Percentiles rank a stretch among this genome's conserved stretches.
Conservation (phyloP, 2,329 filamentous ascomycete species). For the Penicillium concentricum region DNA sequence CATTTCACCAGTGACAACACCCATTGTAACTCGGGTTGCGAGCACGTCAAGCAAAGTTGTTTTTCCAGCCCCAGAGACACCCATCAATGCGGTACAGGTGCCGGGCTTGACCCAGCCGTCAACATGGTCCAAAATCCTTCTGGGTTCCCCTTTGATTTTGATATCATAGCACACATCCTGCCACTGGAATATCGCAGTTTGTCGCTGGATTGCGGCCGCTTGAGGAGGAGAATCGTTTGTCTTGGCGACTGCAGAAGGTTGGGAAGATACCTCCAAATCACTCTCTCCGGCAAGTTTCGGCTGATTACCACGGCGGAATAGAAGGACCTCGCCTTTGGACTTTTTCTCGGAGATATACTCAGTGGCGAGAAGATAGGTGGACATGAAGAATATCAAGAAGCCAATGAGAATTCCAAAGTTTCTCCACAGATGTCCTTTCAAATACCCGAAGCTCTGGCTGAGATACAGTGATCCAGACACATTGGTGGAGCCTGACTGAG, state of each 20-base stretch:
- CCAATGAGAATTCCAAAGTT: conserved; percentile 71
- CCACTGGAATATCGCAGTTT: conserved; percentile 48
- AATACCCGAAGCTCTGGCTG: background rate
- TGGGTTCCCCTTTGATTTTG: conserved; percentile 50
- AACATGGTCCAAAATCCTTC: conserved; percentile 56
- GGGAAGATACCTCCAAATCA: background rate
- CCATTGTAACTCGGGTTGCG: conserved; percentile 58
- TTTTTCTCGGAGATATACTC: conserved; percentile 26
- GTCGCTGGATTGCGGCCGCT: background rate
- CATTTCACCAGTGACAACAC: conserved; percentile 66
- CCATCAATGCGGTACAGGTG: conserved; percentile 58
- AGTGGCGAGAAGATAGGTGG: background rate
- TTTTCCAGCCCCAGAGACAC: conserved; percentile 63
- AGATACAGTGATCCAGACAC: background rate
- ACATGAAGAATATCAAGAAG: conserved; percentile 52
- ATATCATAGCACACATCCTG: conserved; percentile 57
- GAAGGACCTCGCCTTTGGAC: conserved; percentile 31
- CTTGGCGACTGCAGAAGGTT: background rate
- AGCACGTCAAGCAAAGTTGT: conserved; percentile 60
- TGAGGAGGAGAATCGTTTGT: background rate
- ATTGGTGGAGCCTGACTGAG: background rate
- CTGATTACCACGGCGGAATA: conserved; percentile 44
- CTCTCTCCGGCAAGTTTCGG: background rate
- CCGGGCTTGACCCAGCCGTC: conserved; percentile 57
- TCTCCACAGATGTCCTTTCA: conserved; percentile 25